A percentile compares a stretch with the other conserved stretches of the same genome.
Evolutionary conservation across 2,329 filamentous ascomycete species (phyloP).

Genomic region (Sporothrix pseudoabietina): DNA sequence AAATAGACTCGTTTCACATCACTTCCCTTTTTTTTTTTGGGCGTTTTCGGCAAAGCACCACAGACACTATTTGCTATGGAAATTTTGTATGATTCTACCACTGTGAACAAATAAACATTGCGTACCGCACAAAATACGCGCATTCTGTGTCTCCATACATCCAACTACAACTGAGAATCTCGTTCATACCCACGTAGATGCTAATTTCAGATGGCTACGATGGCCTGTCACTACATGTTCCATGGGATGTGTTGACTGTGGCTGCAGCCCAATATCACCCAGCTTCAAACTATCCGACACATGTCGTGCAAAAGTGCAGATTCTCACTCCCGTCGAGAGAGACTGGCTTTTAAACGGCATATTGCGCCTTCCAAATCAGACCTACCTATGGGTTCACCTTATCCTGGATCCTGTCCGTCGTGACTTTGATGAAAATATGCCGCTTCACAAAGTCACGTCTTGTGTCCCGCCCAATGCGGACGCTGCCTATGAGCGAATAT

Average conservation of each 20-base stretch:
- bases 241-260: background rate
- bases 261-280: background rate
- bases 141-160: no score
- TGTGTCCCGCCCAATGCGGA: constrained; percentile 36
- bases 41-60: no score
- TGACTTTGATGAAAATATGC: constrained; percentile 38
- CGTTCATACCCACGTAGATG: no score
- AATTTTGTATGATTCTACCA: no score
- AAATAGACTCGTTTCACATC: no score
- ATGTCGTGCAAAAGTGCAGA: constrained; percentile 33
- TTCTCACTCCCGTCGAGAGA: background rate
- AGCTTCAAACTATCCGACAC: no score
- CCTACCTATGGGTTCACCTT: constrained; percentile 46
- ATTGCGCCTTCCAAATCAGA: constrained; percentile 38
- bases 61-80: no score
- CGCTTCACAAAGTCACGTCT: constrained; percentile 26
- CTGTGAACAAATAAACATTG: no score
- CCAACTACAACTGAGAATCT: no score
- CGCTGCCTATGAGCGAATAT: constrained; percentile 34
- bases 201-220: background rate
- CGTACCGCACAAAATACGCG: no score
- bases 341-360: constrained; percentile 35
- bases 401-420: constrained; percentile 37
- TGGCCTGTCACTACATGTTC: background rate
- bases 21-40: no score